Evolutionary conservation across 441 rosid genomes (phyloP), one percentile per base, ranked within the genome.

Genomic region (Gossypium lobatum): DNA sequence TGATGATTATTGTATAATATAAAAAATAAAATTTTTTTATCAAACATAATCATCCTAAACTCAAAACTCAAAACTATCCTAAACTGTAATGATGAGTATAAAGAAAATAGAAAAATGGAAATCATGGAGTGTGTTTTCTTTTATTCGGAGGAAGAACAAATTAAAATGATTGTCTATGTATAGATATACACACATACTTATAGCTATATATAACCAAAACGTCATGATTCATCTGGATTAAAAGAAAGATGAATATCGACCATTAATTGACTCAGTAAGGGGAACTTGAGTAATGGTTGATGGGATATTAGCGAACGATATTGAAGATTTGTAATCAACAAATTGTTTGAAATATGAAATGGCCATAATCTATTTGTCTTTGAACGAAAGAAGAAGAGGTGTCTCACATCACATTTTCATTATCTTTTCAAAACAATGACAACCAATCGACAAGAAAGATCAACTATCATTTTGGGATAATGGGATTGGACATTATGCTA

Each of bases 391-490:
- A 76, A 31, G 17, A 37, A 4, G 64, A 50, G 42, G 18, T 31
- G 45, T 55, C 26, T 63, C 66, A 34, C 45, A 55, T 65, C 60
- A 71, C 74, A 71, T 59, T 48, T 74, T 76, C 72, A 77, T 83
- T 46, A 76, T 78, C 75, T 79, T 77, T 45, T 80, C 17, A 48
- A 76, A 76, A 80, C 55, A 72, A 83, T 81, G 85, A 85, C 88
- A 87, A 77, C 85, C 83, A 64, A 79, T 83, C 80, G 89, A 85
- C 85, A 83, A 77, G 91, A 86, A 88, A 86, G 76, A 81, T 81
- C 87, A 85, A 84, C 89, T 42, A 79, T 81, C 86, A 31, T 70
- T 14, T 73, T 21, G 81, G 71, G 84, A 74, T 84, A 82, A 83
- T 87, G 89, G 83, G 89, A 84, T 82, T 84, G 76, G 88, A 87